Evolutionary conservation across 2,329 filamentous ascomycete species (phyloP), one percentile per base, ranked within the genome.

Genomic region (Lizonia empirigonia): DNA sequence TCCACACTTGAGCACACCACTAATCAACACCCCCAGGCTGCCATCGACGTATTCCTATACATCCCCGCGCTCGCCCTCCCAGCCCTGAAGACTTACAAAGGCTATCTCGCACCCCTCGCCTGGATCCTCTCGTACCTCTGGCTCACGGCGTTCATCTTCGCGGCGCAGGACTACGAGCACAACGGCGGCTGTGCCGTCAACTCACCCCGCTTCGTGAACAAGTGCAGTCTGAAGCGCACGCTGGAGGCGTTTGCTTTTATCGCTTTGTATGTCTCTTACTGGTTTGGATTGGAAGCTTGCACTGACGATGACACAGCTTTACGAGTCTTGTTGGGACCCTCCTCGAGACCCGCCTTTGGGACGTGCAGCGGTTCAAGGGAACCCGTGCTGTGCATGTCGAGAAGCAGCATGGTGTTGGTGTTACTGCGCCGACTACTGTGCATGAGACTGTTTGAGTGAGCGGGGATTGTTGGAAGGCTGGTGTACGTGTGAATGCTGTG

Each of bases 141-240:
- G 62, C 60, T 65, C 27, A 60, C 59, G 13, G 62, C 57, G 29
- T 65, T 64, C 29, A 58, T 64, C 36, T 65, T 65, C 38, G 52
- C 62, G 4, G 41, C 49, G 3, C 62, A 65, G 45, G 60, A 65
- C 44, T 64, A 65, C 37, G 45, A 56, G 22, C 50, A 38, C 39
- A 52, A 53, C 12, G 49, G 36, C 12, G 47, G 47, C 0, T 63
- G 58, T 18, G 34, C 26, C 0, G 24, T 34, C 6, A 54, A 55
- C 19, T 62, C 60, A 3, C 56, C 59, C 1, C 15, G 30, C 1
- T 45, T 45, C 9, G 53, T 57, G 5, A 48, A 50, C 29, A 56
- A 60, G 32, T 57, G 56, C n/a, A n/a, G 9, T 1, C 18, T 64
- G 37, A 65, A 63, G 57, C 46, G 53, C 33, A 63, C 60, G 10